A percentile compares a stretch with the other conserved stretches of the same genome.
These are phyloP conservation scores for Phytophthora syringae DNA, from an alignment of 352 stramenopile species.

Conservation along the genomic window DNA sequence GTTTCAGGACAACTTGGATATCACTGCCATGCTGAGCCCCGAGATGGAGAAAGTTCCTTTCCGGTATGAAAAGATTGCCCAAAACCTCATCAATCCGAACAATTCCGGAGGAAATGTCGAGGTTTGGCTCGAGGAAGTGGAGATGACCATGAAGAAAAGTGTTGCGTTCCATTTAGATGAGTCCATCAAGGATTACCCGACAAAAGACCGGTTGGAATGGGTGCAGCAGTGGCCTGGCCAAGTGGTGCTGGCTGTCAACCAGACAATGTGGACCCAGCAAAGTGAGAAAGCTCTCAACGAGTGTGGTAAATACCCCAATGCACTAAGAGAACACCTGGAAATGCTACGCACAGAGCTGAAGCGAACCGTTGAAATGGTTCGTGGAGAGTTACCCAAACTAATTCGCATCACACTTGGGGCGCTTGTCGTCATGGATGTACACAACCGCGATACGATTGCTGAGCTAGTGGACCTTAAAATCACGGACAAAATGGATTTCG, in stretches of 20 bases:
- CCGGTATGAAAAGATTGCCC: conserved; percentile 84
- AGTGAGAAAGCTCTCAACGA: conserved; percentile 74
- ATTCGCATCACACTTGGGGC: conserved; percentile 92
- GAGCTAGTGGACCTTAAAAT: conserved; percentile 89
- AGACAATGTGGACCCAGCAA: conserved; percentile 91
- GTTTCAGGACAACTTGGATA: conserved; percentile 93
- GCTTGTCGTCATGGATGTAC: conserved; percentile 96
- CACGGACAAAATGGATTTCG: conserved; percentile 88
- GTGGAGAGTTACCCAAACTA: conserved; percentile 92
- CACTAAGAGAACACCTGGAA: conserved; percentile 70
- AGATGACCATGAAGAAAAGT: conserved; percentile 89
- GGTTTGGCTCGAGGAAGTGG: conserved; percentile 84
- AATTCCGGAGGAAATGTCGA: conserved; percentile 95
- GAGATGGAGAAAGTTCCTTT: conserved; percentile 92
- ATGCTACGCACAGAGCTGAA: conserved; percentile 80
- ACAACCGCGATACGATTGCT: conserved; percentile 94
- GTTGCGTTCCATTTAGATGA: conserved; percentile 82
- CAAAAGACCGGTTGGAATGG: conserved; percentile 90
- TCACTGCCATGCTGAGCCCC: conserved; percentile 90
- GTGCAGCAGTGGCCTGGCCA: conserved; percentile 94
- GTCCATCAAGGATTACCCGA: conserved; percentile 87
- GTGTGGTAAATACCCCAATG: conserved; percentile 41
- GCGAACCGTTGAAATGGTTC: conserved; percentile 92
- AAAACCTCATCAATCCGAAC: conserved; percentile 94
- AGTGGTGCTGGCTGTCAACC: conserved; percentile 93